Evolutionary conservation across 2,329 filamentous ascomycete species (phyloP), one percentile per base, ranked within the genome.

Genomic region (Cyphellophora attinorum): DNA sequence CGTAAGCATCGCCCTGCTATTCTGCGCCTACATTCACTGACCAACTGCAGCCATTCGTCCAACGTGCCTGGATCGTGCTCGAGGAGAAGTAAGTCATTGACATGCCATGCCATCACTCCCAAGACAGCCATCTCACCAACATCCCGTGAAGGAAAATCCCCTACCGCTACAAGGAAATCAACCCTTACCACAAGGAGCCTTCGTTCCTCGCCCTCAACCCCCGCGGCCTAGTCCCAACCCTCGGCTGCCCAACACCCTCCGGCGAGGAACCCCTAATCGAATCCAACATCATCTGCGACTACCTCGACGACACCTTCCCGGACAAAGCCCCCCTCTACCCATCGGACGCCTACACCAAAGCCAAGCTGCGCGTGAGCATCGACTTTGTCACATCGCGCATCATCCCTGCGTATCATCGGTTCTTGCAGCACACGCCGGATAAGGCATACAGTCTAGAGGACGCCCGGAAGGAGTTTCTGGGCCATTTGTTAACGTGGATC

Each of bases 91-190:
- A n/a, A 25, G 21, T 25, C n/a, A 25, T n/a, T 25, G 21, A 8
- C 21, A n/a, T n/a, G n/a, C n/a, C 21, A 8, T 25, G 21, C 21
- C 8, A 25, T n/a, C n/a, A n/a, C 8, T 25, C 21, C 21, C 21
- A 8, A 25, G n/a, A 25, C 21, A 25, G n/a, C n/a, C 8, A 25
- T n/a, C n/a, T n/a, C n/a, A n/a, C n/a, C n/a, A n/a, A n/a, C n/a
- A n/a, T 8, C 21, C 21, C 21, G 8, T n/a, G 21, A 8, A 25
- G 21, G n/a, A 59, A 65, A 2, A 79, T 85, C 19, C 70, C 74
- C n/a, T 79, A 88, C 53, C 76, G 86, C 58, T 85, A 84, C 54
- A 66, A 82, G 45, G 79, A 84, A 62, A 78, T 85, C 43, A 85
- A 86, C 55, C 82, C 82, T 0, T 86, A 86, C 63, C 65, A 77